Evolutionary conservation across 2,329 filamentous ascomycete genomes (phyloP), one percentile per base, ranked within the genome.

Genomic region (Macrophomina pseudophaseolina): DNA sequence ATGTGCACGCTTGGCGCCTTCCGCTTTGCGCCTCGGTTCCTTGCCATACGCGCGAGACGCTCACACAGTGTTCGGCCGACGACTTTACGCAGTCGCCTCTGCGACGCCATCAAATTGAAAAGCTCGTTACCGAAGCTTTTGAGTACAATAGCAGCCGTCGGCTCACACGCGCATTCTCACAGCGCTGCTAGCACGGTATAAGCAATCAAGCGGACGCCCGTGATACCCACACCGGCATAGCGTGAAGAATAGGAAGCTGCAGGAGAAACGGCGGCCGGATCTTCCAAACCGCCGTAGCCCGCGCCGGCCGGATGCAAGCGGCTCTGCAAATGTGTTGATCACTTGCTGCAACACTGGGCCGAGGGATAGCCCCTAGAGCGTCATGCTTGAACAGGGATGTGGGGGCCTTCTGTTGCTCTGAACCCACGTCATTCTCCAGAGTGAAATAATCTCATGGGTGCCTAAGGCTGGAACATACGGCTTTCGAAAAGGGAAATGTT

Each of bases 1-100:
- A 53, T 64, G 48, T 64, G 60, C 60, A 14, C n/a, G 6, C 60
- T 64, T 64, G 48, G 60, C 60, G 46, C 49, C 7, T 48, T 18
- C 46, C 48, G 46, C n/a, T 40, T 42, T 40, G 28, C 46, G 33
- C 46, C 60, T 64, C 60, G 49, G 60, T 30, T 14, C 48, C 23
- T 53, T 18, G 35, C 44, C 30, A 38, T 40, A 28, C 40, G 38
- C 56, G 38, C 56, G 11, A 48, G 14, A 11, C 5, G 12, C 33
- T 32, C 18, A 46, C 40, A 30, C 5, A 4, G 5, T 30, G 18
- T 7, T 58, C 23, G 54, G 54, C 56, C 56, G 56, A 38, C 16
- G n/a, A 23, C 14, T 11, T 18, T 53, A 1, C 48, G 4, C 18
- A 32, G 12, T 14, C 48, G 52, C 18, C 32, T 12, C 7, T 18